Evolutionary conservation across 306 rosid genomes (phyloP).

Genomic region (Trichosanthes cucumerina): DNA sequence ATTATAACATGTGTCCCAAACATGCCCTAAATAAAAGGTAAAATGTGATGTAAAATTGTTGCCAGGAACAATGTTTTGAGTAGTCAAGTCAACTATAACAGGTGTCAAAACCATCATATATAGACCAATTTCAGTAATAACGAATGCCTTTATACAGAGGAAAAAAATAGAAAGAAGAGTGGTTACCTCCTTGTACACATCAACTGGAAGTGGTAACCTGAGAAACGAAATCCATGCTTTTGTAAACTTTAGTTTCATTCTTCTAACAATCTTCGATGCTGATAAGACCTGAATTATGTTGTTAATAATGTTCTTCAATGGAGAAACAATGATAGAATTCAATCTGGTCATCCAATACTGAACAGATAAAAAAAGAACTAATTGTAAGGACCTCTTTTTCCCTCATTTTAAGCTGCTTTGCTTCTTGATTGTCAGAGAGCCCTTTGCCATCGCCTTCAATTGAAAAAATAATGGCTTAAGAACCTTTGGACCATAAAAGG

Average conservation of each 20-base stretch:
- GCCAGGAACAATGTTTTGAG: neutral
- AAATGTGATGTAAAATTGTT: neutral
- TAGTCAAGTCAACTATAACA: neutral
- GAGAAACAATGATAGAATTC: neutral
- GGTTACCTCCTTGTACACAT: constrained; percentile 84
- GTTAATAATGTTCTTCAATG: neutral
- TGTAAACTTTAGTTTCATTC: constrained; percentile 68
- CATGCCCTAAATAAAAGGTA: neutral
- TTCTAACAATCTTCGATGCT: constrained; percentile 41
- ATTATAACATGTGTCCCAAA: too few species aligned
- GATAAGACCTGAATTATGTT: constrained; percentile 39
- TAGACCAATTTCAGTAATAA: neutral
- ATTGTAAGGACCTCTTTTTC: constrained; percentile 16
- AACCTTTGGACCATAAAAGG: neutral
- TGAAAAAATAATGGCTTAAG: constrained; percentile 13
- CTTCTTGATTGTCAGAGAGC: constrained; percentile 27
- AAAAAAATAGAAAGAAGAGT: neutral
- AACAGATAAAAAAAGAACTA: neutral
- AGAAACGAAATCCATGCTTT: constrained; percentile 84
- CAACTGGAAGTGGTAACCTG: constrained; percentile 79
- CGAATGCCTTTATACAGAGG: neutral
- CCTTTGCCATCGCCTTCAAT: constrained; percentile 29
- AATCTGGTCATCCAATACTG: neutral
- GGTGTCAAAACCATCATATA: neutral
- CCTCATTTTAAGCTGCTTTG: constrained; percentile 29